These are phyloP conservation scores for Themeda triandra DNA, from an alignment of 176 grass and related monocot species.

Conservation along the genomic window DNA sequence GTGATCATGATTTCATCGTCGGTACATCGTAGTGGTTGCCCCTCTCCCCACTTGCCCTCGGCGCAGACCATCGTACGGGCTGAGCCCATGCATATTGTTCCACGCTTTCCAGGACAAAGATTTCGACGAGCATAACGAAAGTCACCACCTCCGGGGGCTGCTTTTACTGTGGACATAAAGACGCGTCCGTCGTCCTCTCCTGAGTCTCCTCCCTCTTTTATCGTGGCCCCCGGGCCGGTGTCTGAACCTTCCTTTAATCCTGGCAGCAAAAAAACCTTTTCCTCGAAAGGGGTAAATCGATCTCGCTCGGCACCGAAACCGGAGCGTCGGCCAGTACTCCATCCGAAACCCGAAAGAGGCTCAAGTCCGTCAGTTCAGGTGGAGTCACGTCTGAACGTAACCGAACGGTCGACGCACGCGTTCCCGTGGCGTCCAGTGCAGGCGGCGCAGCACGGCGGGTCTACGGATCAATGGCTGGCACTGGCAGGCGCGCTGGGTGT, in stretches of 20 bases:
- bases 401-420: not conserved
- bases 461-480: not conserved
- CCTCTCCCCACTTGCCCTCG: not conserved
- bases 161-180: constrained; percentile 5
- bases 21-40: not conserved
- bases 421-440: not conserved
- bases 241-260: not conserved
- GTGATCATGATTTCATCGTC: not conserved
- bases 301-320: not conserved
- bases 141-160: not conserved
- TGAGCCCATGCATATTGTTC: constrained; percentile 7
- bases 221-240: not conserved
- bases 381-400: not conserved
- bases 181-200: not conserved
- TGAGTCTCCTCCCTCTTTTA: not conserved
- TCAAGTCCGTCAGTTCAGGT: not conserved
- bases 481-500: not conserved
- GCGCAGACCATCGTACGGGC: constrained; percentile 11
- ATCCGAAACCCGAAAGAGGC: too few species aligned
- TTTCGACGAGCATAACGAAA: constrained; percentile 26
- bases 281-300: not conserved
- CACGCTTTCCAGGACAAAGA: constrained; percentile 36
- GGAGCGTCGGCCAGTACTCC: not conserved
- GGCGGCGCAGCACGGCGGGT: not conserved
- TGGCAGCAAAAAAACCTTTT: not conserved